Evolutionary conservation across 305 asterid genomes (phyloP), one percentile per base, ranked within the genome.

Genomic region (Fraxinus sp.): DNA sequence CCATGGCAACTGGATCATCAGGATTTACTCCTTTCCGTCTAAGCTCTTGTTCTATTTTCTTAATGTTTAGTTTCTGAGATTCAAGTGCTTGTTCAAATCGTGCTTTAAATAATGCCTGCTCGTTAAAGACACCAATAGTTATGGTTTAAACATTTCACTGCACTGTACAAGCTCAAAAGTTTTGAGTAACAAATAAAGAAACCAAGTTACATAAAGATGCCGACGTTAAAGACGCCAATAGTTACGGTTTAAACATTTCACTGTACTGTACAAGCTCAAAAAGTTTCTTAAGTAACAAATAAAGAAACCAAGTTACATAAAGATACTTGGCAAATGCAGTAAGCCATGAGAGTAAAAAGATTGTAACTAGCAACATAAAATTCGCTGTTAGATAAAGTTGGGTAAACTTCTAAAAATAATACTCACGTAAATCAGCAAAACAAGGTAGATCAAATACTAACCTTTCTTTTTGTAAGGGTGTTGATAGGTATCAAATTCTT

Each of bases 81-180:
- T 95, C 99, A 3, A 94, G 97, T 3, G 98, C 99, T 89, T 95
- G 99, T 87, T 95, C 98, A 64, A 95, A 95, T 72, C 98, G 89
- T 3, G 99, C 98, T 89, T 94, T 95, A 72, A 95, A 95, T 70
- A 95, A 78, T 74, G 99, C 98, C 98, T 95, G 93, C 87, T 83
- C 66, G 73, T 28, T 11, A 76, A 77, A 86, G 62, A 80, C 44
- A 36, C 22, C 71, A 37, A 18, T 37, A 39, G 35, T 81, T 77
- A 84, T 11, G 35, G 26, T 74, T 68, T 8, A 18, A 77, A 74
- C 71, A 74, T 86, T 73, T 77, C 32, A 76, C 33, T 71, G 35
- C 74, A 57, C 41, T 74, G 71, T 49, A 81, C 35, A 72, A 30
- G 57, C 74, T 39, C 16, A 10, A 20, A 28, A 3, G 7, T 6